phyloP scores from a whole-genome alignment of 768 basidiomycete genomes.

The Sistotremastrum niveocremeum region DNA sequence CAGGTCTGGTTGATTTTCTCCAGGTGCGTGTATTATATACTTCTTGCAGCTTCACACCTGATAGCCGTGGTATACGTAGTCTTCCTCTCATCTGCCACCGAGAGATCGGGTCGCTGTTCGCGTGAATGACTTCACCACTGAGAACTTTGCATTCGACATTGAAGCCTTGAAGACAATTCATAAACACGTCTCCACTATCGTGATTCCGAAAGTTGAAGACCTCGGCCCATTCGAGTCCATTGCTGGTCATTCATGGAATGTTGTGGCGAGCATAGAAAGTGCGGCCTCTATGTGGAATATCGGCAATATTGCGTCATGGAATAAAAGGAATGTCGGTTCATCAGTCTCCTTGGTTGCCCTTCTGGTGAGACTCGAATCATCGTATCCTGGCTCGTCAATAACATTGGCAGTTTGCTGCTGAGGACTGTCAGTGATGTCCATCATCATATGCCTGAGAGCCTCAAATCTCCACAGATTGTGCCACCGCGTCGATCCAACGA shows the following conservation, averaged over 20 bases:
- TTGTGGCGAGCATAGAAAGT: slow-evolving; percentile 81
- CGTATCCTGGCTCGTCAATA: neutral
- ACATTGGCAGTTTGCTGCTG: slow-evolving; percentile 68
- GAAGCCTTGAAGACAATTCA: slow-evolving; percentile 7
- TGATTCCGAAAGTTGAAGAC: slow-evolving; percentile 26
- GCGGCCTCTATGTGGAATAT: slow-evolving; percentile 58
- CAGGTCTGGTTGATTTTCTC: slow-evolving; percentile 41
- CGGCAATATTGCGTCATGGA: slow-evolving; percentile 59
- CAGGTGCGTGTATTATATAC: slow-evolving; percentile 23
- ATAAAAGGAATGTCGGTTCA: slow-evolving; percentile 28
- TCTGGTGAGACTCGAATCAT: slow-evolving; percentile 34
- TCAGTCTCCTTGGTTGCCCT: slow-evolving; percentile 48
- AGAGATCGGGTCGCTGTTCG: slow-evolving; percentile 51
- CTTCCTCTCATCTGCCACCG: slow-evolving; percentile 23
- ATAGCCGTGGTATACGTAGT: neutral
- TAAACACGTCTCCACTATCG: neutral
- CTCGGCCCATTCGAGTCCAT: slow-evolving; percentile 23
- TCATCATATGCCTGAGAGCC: neutral
- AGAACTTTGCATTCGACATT: slow-evolving; percentile 55
- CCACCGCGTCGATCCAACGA: slow-evolving; percentile 72
- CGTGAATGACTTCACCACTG: slow-evolving; percentile 52
- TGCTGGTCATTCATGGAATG: slow-evolving; percentile 9
- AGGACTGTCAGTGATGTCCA: slow-evolving; percentile 58
- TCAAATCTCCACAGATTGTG: slow-evolving; percentile 49
- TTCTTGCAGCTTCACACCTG: neutral